phyloP scores from a whole-genome alignment of 768 basidiomycete genomes.

The Candolleomyces aberdarensis region DNA sequence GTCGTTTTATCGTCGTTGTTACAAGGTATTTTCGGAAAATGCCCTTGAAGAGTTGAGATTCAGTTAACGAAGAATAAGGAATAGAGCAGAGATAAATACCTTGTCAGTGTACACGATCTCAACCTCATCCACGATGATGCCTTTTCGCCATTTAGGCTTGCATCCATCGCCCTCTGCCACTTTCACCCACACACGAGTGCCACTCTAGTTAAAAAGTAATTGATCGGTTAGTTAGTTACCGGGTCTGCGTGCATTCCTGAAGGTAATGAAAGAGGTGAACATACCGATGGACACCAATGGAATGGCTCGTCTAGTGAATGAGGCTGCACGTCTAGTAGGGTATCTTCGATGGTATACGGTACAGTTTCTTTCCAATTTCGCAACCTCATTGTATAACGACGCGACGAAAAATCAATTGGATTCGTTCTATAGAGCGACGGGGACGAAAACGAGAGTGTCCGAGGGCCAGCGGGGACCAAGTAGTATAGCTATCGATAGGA shows the following conservation, averaged over 20 bases:
- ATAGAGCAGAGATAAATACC: background rate
- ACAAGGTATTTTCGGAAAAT: conserved; percentile 13
- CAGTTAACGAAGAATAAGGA: background rate
- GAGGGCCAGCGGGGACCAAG: no score
- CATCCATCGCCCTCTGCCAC: conserved; percentile 9
- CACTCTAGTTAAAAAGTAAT: background rate
- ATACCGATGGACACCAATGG: conserved; percentile 17
- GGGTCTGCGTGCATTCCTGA: background rate
- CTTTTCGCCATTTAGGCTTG: conserved; percentile 12
- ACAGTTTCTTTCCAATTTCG: conserved; percentile 21
- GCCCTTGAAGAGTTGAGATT: conserved; percentile 5
- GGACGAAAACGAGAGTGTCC: no score
- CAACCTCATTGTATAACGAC: conserved; percentile 12
- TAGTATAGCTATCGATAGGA: no score
- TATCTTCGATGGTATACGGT: conserved; percentile 18
- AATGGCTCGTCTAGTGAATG: conserved; percentile 17
- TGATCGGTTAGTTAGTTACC: no score
- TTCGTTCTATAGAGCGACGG: no score
- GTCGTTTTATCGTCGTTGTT: conserved; percentile 4
- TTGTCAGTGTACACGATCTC: background rate
- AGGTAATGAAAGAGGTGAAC: background rate
- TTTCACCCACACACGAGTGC: conserved; percentile 15
- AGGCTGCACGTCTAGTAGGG: conserved; percentile 19
- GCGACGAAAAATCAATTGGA: no score
- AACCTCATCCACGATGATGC: conserved; percentile 8